These are phyloP conservation scores for Blastomyces silverae DNA, from an alignment of 2,329 filamentous ascomycete genomes.

Conservation along the genomic window DNA sequence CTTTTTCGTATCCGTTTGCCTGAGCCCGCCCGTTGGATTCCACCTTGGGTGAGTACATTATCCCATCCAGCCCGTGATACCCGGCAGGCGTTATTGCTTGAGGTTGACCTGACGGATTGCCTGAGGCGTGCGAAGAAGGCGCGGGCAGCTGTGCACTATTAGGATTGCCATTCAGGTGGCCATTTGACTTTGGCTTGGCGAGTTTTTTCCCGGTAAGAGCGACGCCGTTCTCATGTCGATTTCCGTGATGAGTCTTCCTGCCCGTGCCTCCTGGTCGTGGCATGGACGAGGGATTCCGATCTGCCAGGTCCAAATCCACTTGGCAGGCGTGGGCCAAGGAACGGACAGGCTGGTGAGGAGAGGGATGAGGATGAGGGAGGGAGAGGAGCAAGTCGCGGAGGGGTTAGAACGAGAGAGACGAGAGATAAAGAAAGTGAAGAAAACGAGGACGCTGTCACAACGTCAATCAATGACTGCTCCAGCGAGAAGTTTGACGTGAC, in stretches of 20 bases:
- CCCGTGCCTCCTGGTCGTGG: conserved; percentile 44
- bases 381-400: background rate
- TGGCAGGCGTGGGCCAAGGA: conserved; percentile 46
- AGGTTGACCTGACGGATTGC: conserved; percentile 29
- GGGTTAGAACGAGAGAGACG: background rate
- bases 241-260: conserved; percentile 60
- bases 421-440: background rate
- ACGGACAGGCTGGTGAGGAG: conserved; percentile 11
- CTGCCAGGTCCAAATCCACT: conserved; percentile 42
- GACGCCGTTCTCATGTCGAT: conserved; percentile 79
- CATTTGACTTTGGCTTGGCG: conserved; percentile 51
- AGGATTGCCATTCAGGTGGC: conserved; percentile 48
- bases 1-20: conserved; percentile 35
- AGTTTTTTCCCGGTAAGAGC: conserved; percentile 69
- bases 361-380: conserved; percentile 2
- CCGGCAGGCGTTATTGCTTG: conserved; percentile 26
- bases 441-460: conserved; percentile 4
- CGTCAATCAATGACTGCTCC: background rate
- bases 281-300: conserved; percentile 42
- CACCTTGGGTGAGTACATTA: conserved; percentile 29
- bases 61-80: conserved; percentile 28
- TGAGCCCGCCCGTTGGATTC: conserved; percentile 33
- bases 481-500: background rate
- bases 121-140: conserved; percentile 36
- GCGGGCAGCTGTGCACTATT: conserved; percentile 38